Conservation (phyloP, 78 protist genomes). For the Acrasis kona region DNA sequence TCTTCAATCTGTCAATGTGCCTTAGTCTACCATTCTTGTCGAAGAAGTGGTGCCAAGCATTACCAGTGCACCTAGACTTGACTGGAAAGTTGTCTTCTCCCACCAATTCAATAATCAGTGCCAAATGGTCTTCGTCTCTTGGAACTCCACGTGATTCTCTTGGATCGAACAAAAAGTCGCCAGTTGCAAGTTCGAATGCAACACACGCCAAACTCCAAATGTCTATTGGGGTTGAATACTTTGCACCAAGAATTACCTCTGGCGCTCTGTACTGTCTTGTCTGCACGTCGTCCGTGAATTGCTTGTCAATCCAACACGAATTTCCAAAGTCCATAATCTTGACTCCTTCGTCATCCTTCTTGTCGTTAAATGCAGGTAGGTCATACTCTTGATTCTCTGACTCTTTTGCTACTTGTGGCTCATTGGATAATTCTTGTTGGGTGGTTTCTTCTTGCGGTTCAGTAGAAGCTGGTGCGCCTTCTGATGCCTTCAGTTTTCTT, state of each 20-base stretch:
- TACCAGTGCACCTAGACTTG: slow-evolving; percentile 47
- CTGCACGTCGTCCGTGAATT: slow-evolving; percentile 87
- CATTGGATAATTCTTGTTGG: background rate
- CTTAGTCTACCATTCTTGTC: slow-evolving; percentile 48
- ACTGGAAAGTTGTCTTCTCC: slow-evolving; percentile 34
- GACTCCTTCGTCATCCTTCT: slow-evolving; percentile 1
- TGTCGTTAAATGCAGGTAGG: background rate
- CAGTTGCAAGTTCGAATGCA: slow-evolving; percentile 83
- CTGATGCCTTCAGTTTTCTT: slow-evolving; percentile 2
- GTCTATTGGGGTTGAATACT: slow-evolving; percentile 21
- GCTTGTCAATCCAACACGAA: slow-evolving; percentile 88
- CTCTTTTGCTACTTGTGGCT: slow-evolving; percentile 15
- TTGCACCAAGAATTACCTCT: slow-evolving; percentile 79
- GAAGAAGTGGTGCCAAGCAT: background rate
- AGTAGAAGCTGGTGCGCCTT: background rate
- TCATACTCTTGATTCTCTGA: background rate
- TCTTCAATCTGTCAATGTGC: slow-evolving; percentile 46
- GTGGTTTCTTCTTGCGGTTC: background rate
- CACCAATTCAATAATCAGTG: slow-evolving; percentile 65
- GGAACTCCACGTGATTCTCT: slow-evolving; percentile 33
- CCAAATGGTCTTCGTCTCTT: slow-evolving; percentile 76
- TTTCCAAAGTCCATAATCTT: slow-evolving; percentile 91
- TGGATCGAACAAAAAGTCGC: slow-evolving; percentile 91
- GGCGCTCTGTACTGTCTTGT: slow-evolving; percentile 95
- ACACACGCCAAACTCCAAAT: slow-evolving; percentile 48